These are phyloP conservation scores for Trichoderma erinaceum DNA, from an alignment of 495 filamentous ascomycete genomes.

Conservation along the genomic window DNA sequence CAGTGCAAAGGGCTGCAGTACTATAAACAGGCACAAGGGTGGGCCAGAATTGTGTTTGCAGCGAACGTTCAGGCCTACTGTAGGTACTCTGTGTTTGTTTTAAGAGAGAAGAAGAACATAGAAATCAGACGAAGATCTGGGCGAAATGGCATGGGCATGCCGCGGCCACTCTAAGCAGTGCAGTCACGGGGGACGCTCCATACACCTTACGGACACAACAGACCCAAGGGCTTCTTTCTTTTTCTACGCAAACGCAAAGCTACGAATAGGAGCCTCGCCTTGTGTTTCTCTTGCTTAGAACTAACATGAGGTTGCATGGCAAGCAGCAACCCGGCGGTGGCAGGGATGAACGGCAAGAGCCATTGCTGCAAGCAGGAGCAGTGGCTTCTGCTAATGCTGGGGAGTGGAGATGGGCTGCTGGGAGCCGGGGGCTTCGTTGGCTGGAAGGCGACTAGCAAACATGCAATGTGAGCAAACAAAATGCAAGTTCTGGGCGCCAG, in stretches of 20 bases:
- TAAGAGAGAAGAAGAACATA: too few relatives aligned
- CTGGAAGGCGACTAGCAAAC: background rate
- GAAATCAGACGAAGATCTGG: too few relatives aligned
- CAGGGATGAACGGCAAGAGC: background rate
- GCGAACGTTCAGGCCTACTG: too few relatives aligned
- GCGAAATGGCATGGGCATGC: background rate
- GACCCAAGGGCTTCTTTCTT: background rate
- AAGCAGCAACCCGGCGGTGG: background rate
- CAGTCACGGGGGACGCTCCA: background rate
- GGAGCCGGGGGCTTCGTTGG: background rate
- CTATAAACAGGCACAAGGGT: too few relatives aligned
- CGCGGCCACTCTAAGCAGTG: too few relatives aligned
- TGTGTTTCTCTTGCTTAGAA: background rate
- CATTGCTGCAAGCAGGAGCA: background rate
- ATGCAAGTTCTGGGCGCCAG: background rate
- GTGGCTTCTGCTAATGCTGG: background rate
- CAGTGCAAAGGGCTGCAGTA: too few relatives aligned
- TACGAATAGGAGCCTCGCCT: background rate
- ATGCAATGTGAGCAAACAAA: slow-evolving; percentile 5
- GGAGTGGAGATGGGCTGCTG: background rate
- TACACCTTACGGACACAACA: background rate
- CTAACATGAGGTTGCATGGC: background rate
- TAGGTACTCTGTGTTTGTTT: too few relatives aligned
- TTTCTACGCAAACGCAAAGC: background rate
- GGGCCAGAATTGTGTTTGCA: too few relatives aligned